Conservation (phyloP, 163 green algal genomes). For the Scenedesmus sp. region DNA sequence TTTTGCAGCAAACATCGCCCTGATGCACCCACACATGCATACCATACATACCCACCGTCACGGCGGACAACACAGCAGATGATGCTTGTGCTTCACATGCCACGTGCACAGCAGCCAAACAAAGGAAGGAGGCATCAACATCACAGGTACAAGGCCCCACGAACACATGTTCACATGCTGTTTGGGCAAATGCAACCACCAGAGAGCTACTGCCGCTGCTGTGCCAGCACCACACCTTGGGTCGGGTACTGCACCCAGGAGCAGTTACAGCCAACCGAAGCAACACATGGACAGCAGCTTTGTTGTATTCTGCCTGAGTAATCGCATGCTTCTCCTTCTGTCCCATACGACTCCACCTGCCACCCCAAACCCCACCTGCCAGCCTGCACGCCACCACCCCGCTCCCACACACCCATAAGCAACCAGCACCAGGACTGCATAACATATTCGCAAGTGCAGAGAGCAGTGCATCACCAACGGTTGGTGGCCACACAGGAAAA, state of each 20-base stretch:
- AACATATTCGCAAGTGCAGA: background rate
- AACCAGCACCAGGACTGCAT: background rate
- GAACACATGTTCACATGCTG: background rate
- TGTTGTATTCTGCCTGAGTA: background rate
- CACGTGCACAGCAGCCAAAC: background rate
- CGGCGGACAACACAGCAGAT: background rate
- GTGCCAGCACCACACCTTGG: background rate
- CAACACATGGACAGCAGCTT: background rate
- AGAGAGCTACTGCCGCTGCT: background rate
- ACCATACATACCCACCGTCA: background rate
- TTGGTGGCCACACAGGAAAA: background rate
- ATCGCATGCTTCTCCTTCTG: background rate
- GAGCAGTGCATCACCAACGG: constrained; percentile 3
- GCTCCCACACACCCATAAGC: background rate
- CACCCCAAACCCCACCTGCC: background rate
- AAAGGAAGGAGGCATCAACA: background rate
- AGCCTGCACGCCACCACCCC: background rate
- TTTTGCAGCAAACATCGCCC: background rate
- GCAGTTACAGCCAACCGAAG: background rate
- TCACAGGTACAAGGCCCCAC: background rate
- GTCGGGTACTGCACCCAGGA: background rate
- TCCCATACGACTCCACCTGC: background rate
- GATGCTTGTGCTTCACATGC: background rate
- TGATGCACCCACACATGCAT: constrained; percentile 4
- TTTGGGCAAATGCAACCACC: background rate